A percentile compares a stretch with the other conserved stretches of the same genome.
Conservation (phyloP, 2,329 filamentous ascomycete genomes). For the Penicillium sclerotiorum region DNA sequence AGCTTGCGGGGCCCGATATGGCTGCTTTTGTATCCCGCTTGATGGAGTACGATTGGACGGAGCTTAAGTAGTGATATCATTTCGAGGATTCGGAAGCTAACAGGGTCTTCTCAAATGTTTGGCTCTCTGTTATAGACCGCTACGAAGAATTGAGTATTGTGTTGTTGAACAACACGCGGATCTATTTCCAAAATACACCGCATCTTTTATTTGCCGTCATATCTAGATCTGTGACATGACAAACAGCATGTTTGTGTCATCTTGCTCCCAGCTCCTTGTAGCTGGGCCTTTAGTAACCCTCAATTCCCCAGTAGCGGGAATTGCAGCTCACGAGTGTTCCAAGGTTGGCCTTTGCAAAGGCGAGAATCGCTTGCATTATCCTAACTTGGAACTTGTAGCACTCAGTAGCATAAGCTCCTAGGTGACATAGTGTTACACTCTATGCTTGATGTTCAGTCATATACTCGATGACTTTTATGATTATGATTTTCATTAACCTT, state of each 20-base stretch:
- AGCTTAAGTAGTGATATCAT: slow-evolving; percentile 16
- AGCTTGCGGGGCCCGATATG: slow-evolving; percentile 74
- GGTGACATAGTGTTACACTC: slow-evolving; percentile 7
- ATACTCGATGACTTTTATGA: neutral
- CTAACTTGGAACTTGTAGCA: no score
- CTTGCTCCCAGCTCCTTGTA: neutral
- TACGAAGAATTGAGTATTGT: no score
- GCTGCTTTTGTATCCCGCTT: slow-evolving; percentile 73
- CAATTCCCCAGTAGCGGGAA: no score
- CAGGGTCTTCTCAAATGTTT: no score
- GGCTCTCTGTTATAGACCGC: no score
- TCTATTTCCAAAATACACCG: neutral
- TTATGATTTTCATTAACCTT: neutral
- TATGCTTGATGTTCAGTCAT: neutral
- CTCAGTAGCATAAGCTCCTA: neutral
- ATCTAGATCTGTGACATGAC: slow-evolving; percentile 1
- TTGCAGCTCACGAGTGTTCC: no score
- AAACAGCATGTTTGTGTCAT: neutral
- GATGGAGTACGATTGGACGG: slow-evolving; percentile 80
- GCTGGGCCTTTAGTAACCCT: neutral
- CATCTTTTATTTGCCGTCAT: neutral
- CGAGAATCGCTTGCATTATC: no score
- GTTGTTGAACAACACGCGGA: no score
- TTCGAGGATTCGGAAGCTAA: no score
- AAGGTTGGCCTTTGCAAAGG: no score